These are phyloP conservation scores for Ensete ventricosum DNA, from an alignment of 176 grass and related monocot genomes.

Conservation along the genomic window DNA sequence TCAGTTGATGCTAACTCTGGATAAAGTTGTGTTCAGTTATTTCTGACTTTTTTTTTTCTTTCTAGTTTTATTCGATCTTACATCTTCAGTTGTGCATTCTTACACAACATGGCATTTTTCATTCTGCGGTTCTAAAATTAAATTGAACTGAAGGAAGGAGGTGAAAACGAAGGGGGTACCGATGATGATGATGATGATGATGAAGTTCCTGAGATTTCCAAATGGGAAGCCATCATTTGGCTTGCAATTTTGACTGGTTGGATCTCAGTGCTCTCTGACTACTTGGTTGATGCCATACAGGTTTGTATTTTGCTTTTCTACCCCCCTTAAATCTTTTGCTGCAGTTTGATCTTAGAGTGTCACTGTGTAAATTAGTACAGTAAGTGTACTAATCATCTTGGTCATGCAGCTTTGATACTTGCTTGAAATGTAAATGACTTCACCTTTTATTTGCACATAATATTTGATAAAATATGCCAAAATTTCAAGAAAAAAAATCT, in stretches of 20 bases:
- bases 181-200: conserved; percentile 14
- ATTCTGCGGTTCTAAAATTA: not conserved
- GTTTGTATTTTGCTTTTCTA: conserved; percentile 9
- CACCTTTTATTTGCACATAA: not conserved
- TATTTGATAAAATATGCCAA: not conserved
- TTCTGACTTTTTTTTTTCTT: not conserved
- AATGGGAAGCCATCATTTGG: conserved; percentile 62
- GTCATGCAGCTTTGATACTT: too few species aligned
- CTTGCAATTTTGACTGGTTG: conserved; percentile 60
- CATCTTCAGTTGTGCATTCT: not conserved
- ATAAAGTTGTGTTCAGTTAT: not conserved
- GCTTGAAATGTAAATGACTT: too few species aligned
- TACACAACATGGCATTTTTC: not conserved
- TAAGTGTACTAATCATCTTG: not conserved
- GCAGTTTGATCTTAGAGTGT: not conserved
- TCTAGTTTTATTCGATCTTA: not conserved
- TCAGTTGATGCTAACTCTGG: too few species aligned
- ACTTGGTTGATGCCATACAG: conserved; percentile 53
- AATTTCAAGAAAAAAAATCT: not conserved
- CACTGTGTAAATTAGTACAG: not conserved
- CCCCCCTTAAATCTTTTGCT: not conserved
- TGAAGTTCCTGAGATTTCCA: conserved; percentile 36
- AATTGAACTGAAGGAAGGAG: conserved; percentile 28
- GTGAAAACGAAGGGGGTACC: conserved; percentile 17
- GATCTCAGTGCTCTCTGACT: conserved; percentile 61